Evolutionary conservation across 202 grass and related monocot genomes (phyloP).

Genomic region (Schoenoplectus triqueter): DNA sequence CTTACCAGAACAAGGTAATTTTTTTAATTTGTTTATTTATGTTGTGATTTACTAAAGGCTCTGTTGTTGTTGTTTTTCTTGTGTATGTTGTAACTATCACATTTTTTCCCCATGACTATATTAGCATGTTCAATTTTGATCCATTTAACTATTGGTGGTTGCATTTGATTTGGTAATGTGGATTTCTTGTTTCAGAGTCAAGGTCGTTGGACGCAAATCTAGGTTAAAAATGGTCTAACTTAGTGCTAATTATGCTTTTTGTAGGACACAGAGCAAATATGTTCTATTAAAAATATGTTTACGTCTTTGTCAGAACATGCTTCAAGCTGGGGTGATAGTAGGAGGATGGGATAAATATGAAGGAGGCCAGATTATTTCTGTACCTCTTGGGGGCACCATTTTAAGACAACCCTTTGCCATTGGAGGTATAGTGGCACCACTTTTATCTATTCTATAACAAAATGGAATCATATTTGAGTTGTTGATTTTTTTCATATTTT

Average conservation of each 20-base stretch:
- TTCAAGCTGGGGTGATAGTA: conserved; percentile 92
- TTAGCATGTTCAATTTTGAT: background rate
- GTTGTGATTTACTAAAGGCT: too few species aligned
- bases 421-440: conserved; percentile 57
- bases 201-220: background rate
- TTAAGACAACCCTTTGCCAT: conserved; percentile 83
- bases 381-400: conserved; percentile 90
- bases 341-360: conserved; percentile 98
- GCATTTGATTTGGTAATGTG: background rate
- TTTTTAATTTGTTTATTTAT: background rate
- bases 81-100: background rate
- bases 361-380: conserved; percentile 87
- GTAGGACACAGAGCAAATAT: background rate
- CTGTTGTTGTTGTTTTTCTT: too few species aligned
- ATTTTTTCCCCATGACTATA: background rate
- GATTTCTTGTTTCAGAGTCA: background rate
- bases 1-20: conserved; percentile 89
- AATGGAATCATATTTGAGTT: background rate
- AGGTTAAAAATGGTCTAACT: background rate
- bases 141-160: background rate
- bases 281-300: background rate
- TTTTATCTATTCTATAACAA: background rate
- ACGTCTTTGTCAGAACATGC: conserved; percentile 58
- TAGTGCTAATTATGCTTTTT: background rate
- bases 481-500: conserved; percentile 13